Percentiles rank a stretch among this genome's conserved stretches.
phyloP scores from a whole-genome alignment of 2,329 filamentous ascomycete species.

The Aspergillus tanneri region DNA sequence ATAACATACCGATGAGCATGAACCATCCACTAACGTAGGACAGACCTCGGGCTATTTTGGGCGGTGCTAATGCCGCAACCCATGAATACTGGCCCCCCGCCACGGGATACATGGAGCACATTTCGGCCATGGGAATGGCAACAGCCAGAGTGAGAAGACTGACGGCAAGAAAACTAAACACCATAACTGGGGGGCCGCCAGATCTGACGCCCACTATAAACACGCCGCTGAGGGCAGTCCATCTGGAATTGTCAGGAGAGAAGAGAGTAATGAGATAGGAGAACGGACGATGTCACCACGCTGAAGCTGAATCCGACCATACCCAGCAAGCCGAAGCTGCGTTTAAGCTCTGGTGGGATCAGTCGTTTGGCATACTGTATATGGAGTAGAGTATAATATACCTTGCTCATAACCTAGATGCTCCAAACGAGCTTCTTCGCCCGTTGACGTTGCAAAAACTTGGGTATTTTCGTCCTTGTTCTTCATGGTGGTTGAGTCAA shows the following conservation, averaged over 20 bases:
- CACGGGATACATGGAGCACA: constrained; percentile 57
- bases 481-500: constrained; percentile 16
- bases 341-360: constrained; percentile 51
- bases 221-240: constrained; percentile 57
- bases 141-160: constrained; percentile 53
- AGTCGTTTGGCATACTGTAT: not conserved
- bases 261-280: too few relatives aligned
- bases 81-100: constrained; percentile 59
- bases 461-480: constrained; percentile 27
- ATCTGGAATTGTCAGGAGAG: constrained; percentile 32
- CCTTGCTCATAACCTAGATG: constrained; percentile 43
- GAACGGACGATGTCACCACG: constrained; percentile 52
- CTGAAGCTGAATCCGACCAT: constrained; percentile 62
- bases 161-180: constrained; percentile 58
- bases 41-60: constrained; percentile 43
- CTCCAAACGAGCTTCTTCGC: constrained; percentile 39
- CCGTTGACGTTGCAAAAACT: constrained; percentile 23
- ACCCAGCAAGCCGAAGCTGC: constrained; percentile 55
- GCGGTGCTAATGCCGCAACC: constrained; percentile 58
- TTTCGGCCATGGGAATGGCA: constrained; percentile 60
- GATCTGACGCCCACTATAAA: constrained; percentile 57
- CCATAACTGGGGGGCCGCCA: constrained; percentile 59
- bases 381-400: constrained; percentile 12
- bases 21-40: constrained; percentile 52
- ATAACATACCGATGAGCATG: constrained; percentile 45